Evolutionary conservation across 164 flowering plant genomes (phyloP).

Genomic region (Magnolia officinalis): DNA sequence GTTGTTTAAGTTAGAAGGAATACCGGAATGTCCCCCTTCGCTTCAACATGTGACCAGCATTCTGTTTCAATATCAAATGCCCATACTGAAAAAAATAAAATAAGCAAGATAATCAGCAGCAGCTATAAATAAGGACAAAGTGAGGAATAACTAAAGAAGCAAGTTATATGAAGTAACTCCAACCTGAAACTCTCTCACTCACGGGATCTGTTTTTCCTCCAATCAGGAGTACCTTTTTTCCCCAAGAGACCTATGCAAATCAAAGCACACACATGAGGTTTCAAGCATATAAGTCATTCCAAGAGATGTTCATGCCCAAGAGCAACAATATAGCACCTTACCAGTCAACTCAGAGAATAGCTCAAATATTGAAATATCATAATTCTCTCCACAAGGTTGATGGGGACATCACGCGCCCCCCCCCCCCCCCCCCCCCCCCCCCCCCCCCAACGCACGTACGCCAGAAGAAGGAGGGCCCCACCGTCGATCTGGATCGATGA

Average conservation of each 20-base stretch:
- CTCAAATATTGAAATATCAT: background rate
- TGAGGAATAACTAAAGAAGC: background rate
- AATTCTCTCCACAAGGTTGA: too few relatives aligned
- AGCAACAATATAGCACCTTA: constrained; percentile 1
- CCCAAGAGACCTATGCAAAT: constrained; percentile 79
- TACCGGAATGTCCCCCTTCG: constrained; percentile 98
- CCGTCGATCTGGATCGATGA: too few relatives aligned
- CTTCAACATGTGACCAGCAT: constrained; percentile 92
- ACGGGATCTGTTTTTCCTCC: constrained; percentile 85
- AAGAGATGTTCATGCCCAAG: background rate
- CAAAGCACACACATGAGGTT: constrained; percentile 13
- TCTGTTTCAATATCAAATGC: constrained; percentile 85
- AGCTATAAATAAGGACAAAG: too few relatives aligned
- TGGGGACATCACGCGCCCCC: too few relatives aligned
- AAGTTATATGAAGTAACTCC: background rate
- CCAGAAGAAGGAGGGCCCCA: too few relatives aligned
- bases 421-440: too few relatives aligned
- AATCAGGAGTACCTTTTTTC: constrained; percentile 73
- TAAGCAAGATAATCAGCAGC: background rate
- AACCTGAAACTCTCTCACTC: constrained; percentile 80
- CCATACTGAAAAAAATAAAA: constrained; percentile 60
- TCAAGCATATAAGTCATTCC: constrained; percentile 6
- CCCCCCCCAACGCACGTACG: too few relatives aligned
- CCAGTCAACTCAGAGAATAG: background rate
- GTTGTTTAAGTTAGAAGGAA: constrained; percentile 9